Evolutionary conservation across 106 monocot genomes (phyloP), one percentile per base, ranked within the genome.

Genomic region (Allium cepa): DNA sequence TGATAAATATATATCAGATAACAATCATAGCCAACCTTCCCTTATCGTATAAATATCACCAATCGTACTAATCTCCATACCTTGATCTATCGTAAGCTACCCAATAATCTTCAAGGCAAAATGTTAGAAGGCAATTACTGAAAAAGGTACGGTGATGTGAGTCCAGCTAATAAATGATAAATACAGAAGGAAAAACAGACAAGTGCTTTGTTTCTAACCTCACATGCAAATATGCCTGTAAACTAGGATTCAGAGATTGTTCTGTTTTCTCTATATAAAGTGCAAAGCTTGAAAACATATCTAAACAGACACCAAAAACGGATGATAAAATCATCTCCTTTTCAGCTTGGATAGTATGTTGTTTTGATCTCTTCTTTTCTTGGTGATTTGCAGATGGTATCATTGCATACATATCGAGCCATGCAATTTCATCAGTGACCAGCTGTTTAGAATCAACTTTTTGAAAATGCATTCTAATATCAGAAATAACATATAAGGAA

Each of bases 301-400:
- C 63, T 59, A 46, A 67, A 48, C 74, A 74, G 49, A 74, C 59
- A 50, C 50, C 57, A 50, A 74, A 67, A 59, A 67, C 74, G 26
- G 74, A 28, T 7, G 74, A 74, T 11, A 74, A 49, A 50, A 74
- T 74, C 7, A 74, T 67, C 59, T 74, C 74, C 51, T 74, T 74
- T 64, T 74, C 74, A 28, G 74, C 74, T 67, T 74, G 74, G 26
- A 49, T 67, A 15, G 59, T 8, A 36, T 57, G 56, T 8, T 48
- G 66, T 26, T 74, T 74, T 8, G 50, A 67, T 51, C 74, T 7
- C 67, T 67, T 74, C 51, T 50, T 57, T 48, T 67, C 67, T 50
- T 74, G 74, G 49, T 50, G 57, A 53, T 64, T 67, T 50, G 26
- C 60, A 16, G 47, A 50, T 26, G 74, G 49, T 13, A 26, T 27